Conservation (phyloP, 345 rosid species). For the Dovyalis caffra region DNA sequence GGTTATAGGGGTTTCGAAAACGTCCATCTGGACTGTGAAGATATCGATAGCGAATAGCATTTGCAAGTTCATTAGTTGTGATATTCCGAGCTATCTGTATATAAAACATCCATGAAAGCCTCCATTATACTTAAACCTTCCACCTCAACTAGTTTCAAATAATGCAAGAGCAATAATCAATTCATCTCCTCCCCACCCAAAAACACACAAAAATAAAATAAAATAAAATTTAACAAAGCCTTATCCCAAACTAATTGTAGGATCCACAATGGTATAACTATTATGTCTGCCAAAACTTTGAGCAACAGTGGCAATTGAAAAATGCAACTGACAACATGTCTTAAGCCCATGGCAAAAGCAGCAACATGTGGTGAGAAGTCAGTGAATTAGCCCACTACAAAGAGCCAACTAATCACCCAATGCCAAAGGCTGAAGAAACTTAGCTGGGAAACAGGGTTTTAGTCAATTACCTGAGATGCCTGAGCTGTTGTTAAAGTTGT, state of each 20-base stretch:
- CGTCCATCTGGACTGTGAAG: conserved; percentile 77
- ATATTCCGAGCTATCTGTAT: conserved; percentile 90
- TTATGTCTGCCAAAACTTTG: not conserved
- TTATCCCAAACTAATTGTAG: not conserved
- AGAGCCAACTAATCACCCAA: too few relatives aligned
- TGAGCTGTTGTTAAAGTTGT: conserved; percentile 60
- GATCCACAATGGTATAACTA: not conserved
- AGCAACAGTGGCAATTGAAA: not conserved
- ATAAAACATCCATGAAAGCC: not conserved
- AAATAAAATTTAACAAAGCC: not conserved
- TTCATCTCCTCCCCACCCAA: not conserved
- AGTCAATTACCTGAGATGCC: conserved; percentile 62
- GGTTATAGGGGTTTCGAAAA: conserved; percentile 89
- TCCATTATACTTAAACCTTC: not conserved
- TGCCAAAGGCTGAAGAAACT: too few relatives aligned
- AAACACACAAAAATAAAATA: not conserved
- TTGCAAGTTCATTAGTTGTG: conserved; percentile 85
- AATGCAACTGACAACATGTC: not conserved
- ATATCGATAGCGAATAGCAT: conserved; percentile 65
- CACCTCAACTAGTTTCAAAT: not conserved
- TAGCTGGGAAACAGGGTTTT: not conserved
- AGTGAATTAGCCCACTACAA: too few relatives aligned
- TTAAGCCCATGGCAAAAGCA: not conserved
- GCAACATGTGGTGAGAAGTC: not conserved
- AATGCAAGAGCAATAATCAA: not conserved